These are phyloP conservation scores for Plantago elongata DNA, from an alignment of 257 asterid species.

Conservation along the genomic window DNA sequence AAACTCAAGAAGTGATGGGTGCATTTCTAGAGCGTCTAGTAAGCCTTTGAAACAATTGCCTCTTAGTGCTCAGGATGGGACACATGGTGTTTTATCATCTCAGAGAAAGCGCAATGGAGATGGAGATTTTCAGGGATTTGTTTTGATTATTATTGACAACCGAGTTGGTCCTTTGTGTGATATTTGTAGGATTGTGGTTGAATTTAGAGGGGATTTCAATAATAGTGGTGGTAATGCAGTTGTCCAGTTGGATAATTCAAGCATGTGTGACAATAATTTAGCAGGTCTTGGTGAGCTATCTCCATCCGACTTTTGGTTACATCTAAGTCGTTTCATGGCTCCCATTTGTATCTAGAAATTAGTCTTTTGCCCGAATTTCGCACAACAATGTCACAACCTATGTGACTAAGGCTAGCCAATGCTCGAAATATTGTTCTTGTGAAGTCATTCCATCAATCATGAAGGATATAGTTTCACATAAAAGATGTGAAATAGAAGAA, in stretches of 20 bases:
- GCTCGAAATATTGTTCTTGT: too few relatives aligned
- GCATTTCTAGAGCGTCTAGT: constrained; percentile 25
- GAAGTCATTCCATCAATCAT: too few relatives aligned
- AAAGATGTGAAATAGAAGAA: too few relatives aligned
- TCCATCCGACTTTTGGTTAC: constrained; percentile 43
- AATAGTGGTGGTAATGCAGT: constrained; percentile 36
- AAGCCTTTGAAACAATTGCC: constrained; percentile 40
- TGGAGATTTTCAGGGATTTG: constrained; percentile 8
- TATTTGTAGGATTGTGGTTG: constrained; percentile 42
- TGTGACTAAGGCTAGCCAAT: too few relatives aligned
- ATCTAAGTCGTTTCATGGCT: constrained; percentile 71
- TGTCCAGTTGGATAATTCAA: constrained; percentile 54
- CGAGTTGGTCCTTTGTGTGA: constrained; percentile 39
- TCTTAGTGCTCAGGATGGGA: constrained; percentile 43
- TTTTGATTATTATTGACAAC: constrained; percentile 49
- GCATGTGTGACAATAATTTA: constrained; percentile 2
- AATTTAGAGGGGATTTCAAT: constrained; percentile 44
- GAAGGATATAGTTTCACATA: too few relatives aligned
- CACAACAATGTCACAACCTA: constrained; percentile 5
- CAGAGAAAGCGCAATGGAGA: constrained; percentile 12
- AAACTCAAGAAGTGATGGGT: constrained; percentile 21
- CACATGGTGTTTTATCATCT: constrained; percentile 15
- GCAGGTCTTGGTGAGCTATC: constrained; percentile 45
- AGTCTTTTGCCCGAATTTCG: constrained; percentile 61
- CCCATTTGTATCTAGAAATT: constrained; percentile 42